These are phyloP conservation scores for Amylostereum chailletii DNA, from an alignment of 1,284 basidiomycete genomes.

Conservation along the genomic window DNA sequence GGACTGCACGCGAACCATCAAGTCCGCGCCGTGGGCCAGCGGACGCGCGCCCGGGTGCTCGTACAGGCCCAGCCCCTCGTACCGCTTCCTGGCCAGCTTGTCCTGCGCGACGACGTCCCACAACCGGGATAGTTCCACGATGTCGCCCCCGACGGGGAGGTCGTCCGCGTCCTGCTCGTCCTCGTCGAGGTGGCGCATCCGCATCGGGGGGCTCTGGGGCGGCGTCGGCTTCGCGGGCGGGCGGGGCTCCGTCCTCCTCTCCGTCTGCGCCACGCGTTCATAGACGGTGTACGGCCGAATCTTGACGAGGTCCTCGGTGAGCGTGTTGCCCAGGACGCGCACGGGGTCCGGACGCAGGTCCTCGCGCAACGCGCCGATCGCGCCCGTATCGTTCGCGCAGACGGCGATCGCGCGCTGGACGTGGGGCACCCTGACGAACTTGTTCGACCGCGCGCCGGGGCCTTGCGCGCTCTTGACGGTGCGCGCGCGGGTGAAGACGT, in stretches of 20 bases:
- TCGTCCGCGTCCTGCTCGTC: conserved; percentile 28
- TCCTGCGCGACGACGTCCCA: conserved; percentile 28
- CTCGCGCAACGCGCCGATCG: conserved; percentile 79
- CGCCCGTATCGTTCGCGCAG: conserved; percentile 82
- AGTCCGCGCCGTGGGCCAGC: conserved; percentile 52
- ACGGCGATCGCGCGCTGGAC: conserved; percentile 84
- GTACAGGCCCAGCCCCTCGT: conserved; percentile 17
- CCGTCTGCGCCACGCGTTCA: conserved; percentile 4
- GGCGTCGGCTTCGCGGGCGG: neutral
- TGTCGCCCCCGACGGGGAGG: conserved; percentile 36
- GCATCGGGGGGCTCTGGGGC: neutral
- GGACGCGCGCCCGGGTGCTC: conserved; percentile 4
- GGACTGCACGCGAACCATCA: conserved; percentile 37
- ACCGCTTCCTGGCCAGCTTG: conserved; percentile 11
- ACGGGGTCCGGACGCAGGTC: conserved; percentile 65
- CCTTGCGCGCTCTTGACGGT: conserved; percentile 32
- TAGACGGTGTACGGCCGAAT: conserved; percentile 46
- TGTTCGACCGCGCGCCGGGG: conserved; percentile 37
- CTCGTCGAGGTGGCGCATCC: conserved; percentile 18
- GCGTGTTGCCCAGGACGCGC: conserved; percentile 43
- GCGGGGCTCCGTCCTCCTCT: conserved; percentile 2
- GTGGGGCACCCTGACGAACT: conserved; percentile 77
- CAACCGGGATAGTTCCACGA: conserved; percentile 33
- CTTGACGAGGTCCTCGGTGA: conserved; percentile 62
- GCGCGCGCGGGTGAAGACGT: conserved; percentile 82